Evolutionary conservation across 139 green algal species (phyloP).

Genomic region (Coelastrella sp.): DNA sequence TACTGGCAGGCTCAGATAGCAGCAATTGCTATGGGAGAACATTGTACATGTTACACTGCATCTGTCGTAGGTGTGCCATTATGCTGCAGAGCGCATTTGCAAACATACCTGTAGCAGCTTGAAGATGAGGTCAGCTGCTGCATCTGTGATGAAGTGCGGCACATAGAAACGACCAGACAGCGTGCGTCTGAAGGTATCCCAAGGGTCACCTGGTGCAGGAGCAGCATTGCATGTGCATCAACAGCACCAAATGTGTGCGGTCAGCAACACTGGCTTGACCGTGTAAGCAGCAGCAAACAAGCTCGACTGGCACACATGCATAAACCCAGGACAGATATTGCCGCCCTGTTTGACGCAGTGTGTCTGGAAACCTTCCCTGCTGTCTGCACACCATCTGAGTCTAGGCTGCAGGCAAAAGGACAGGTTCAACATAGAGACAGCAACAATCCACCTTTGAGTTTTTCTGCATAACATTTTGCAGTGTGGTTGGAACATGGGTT

Average conservation of each 20-base stretch:
- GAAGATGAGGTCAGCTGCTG: slow-evolving; percentile 82
- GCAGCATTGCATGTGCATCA: background rate
- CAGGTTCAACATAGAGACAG: too few species aligned
- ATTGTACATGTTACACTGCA: too few species aligned
- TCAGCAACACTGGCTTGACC: background rate
- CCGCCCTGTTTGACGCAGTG: background rate
- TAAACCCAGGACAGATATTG: background rate
- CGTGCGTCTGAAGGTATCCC: slow-evolving; percentile 82
- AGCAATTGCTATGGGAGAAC: too few species aligned
- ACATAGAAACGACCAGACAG: slow-evolving; percentile 81
- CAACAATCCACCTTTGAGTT: too few species aligned
- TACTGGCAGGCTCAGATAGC: too few species aligned
- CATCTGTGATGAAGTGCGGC: slow-evolving; percentile 78
- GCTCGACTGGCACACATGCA: background rate
- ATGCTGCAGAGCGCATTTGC: too few species aligned
- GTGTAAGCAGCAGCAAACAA: background rate
- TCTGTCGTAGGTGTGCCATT: too few species aligned
- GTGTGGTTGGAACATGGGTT: too few species aligned
- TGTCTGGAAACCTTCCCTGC: background rate
- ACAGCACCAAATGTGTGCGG: background rate
- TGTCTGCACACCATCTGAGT: too few species aligned
- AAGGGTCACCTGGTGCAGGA: slow-evolving; percentile 62
- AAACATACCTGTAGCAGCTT: slow-evolving; percentile 84
- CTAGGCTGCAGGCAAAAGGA: too few species aligned
- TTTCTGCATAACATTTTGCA: too few species aligned